Evolutionary conservation across 768 basidiomycete species (phyloP), one percentile per base, ranked within the genome.

Genomic region (Candolleomyces efflorescens): DNA sequence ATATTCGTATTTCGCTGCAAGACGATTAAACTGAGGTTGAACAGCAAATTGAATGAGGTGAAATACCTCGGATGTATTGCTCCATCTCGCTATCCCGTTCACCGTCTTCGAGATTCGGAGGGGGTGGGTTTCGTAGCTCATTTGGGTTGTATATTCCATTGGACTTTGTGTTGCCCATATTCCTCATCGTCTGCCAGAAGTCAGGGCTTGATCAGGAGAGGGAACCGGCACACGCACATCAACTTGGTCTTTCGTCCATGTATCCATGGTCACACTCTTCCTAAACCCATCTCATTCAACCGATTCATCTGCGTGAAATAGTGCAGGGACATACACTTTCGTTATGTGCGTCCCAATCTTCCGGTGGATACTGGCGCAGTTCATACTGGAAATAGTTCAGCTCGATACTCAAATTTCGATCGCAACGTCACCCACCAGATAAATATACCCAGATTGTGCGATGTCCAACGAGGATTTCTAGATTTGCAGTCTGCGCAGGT

Each of bases 261-360:
- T 77, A 67, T 95, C 94, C 71, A 96, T 75, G 1, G 90, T 92
- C 39, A 97, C 64, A 66, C 92, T 95, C 79, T 96, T 97, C 60
- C 94, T 96, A 59, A 37, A 24, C 22, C 23, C 20, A 50, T 18
- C 26, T 59, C n/a, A 38, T 32, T 41, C 12, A 41, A 11, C n/a
- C 37, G 20, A 18, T 38, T 23, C 38, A 18, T 22, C 23, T 37
- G 45, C 18, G 5, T 22, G 5, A 22, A n/a, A 39, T 3, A 37
- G 11, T 53, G 20, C 17, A 23, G 22, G 37, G 41, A 78, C 83
- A 68, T 78, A 94, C 92, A 98, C 91, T 84, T 97, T 94, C 0
- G 90, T 85, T 62, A 94, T 79, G 69, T 98, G 95, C 4, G 92
- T 95, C 1, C 95, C 95, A 58, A 98, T 87, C 77, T 95, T 96